These are phyloP conservation scores for Fusarium lyarnte DNA, from an alignment of 2,329 filamentous ascomycete species.

Conservation along the genomic window DNA sequence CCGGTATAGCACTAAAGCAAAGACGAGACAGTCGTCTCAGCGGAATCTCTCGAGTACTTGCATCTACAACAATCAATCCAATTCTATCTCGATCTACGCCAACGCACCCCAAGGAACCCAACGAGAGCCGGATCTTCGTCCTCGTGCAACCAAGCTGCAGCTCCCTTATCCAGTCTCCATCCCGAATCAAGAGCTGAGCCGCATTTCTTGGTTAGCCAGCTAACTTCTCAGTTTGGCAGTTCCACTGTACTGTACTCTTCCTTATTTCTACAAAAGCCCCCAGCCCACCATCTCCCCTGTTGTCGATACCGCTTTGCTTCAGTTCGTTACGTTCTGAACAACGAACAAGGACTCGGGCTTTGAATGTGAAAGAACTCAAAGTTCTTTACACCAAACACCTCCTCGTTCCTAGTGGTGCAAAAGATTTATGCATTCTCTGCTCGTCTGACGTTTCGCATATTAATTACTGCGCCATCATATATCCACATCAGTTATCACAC, in stretches of 20 bases:
- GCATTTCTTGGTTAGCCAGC: slow-evolving; percentile 34
- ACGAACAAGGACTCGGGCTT: slow-evolving; percentile 15
- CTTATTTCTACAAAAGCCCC: slow-evolving; percentile 42
- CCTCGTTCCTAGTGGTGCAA: not conserved
- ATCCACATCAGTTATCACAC: not conserved
- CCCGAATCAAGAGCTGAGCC: slow-evolving; percentile 37
- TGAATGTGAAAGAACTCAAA: not conserved
- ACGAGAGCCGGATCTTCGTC: slow-evolving; percentile 29
- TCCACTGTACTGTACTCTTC: slow-evolving; percentile 6
- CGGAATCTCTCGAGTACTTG: slow-evolving; percentile 12
- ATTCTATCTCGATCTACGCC: slow-evolving; percentile 29
- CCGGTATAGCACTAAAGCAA: slow-evolving; percentile 21
- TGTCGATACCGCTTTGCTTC: slow-evolving; percentile 20
- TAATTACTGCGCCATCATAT: not conserved
- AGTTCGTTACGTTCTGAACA: slow-evolving; percentile 18
- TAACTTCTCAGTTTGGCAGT: slow-evolving; percentile 12
- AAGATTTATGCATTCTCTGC: not conserved
- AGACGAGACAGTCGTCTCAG: slow-evolving; percentile 19
- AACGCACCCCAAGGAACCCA: slow-evolving; percentile 35
- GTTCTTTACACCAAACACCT: not conserved
- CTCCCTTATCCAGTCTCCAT: slow-evolving; percentile 26
- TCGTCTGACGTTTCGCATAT: not conserved
- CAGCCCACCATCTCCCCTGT: slow-evolving; percentile 34
- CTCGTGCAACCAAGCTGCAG: slow-evolving; percentile 37
- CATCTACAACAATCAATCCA: slow-evolving; percentile 23